Conservation (phyloP, 768 basidiomycete genomes). For the Peribolospora kevripleyi region DNA sequence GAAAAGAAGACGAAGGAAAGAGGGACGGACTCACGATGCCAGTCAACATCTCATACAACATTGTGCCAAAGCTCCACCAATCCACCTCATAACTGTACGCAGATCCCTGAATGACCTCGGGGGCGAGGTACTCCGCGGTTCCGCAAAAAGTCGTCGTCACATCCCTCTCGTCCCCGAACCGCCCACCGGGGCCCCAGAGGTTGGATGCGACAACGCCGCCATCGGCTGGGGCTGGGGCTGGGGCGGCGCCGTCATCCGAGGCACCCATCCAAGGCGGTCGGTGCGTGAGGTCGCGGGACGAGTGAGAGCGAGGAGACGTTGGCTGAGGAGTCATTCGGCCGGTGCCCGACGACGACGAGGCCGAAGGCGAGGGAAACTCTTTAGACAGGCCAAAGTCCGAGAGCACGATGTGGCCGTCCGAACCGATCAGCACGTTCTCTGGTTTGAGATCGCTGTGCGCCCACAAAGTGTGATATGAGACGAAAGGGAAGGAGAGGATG, state of each 20-base stretch:
- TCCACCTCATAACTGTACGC: slow-evolving; percentile 85
- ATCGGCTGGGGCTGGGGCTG: background rate
- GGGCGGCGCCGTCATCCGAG: slow-evolving; percentile 3
- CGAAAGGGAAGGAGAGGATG: too few relatives aligned
- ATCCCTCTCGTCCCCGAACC: slow-evolving; percentile 24
- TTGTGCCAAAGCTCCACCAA: slow-evolving; percentile 96
- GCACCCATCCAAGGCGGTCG: background rate
- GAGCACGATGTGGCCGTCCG: slow-evolving; percentile 82
- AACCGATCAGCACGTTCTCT: slow-evolving; percentile 83
- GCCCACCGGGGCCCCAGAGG: background rate
- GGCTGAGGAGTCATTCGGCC: background rate
- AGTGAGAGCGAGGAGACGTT: background rate
- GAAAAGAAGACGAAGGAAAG: slow-evolving; percentile 1
- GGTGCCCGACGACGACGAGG: slow-evolving; percentile 25
- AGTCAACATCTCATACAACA: slow-evolving; percentile 91
- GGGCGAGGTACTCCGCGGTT: slow-evolving; percentile 89
- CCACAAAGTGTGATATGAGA: background rate
- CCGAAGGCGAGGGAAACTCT: slow-evolving; percentile 30
- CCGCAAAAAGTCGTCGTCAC: slow-evolving; percentile 74
- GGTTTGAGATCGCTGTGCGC: slow-evolving; percentile 54
- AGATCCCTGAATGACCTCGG: slow-evolving; percentile 80
- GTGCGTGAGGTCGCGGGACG: too few relatives aligned
- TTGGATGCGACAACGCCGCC: slow-evolving; percentile 3
- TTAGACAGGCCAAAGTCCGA: slow-evolving; percentile 58
- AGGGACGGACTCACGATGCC: slow-evolving; percentile 54